phyloP scores from a whole-genome alignment of 2,329 filamentous ascomycete species.

The Fusarium albosuccineum region DNA sequence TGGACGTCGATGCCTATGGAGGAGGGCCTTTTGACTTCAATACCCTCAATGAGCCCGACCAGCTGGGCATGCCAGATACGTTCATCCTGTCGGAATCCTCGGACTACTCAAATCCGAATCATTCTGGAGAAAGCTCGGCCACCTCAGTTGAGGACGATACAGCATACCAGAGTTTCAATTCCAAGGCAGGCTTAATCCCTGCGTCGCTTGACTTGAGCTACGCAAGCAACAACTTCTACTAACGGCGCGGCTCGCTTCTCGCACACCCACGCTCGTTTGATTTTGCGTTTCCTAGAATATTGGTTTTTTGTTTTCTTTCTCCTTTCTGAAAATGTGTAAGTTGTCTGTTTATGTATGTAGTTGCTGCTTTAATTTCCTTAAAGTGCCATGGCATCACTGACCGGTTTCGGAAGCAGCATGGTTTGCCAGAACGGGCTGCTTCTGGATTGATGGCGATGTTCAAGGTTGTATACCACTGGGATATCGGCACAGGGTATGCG shows the following conservation, averaged over 20 bases:
- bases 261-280: background rate
- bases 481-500: background rate
- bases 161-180: slow-evolving; percentile 22
- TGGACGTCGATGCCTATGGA: slow-evolving; percentile 6
- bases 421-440: too few relatives aligned
- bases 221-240: background rate
- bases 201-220: background rate
- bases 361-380: background rate
- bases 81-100: slow-evolving; percentile 7
- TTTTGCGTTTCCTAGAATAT: background rate
- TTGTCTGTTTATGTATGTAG: background rate
- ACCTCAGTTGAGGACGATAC: slow-evolving; percentile 31
- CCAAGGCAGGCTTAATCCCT: slow-evolving; percentile 1
- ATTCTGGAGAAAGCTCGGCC: slow-evolving; percentile 29
- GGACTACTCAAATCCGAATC: slow-evolving; percentile 28
- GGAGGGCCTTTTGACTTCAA: slow-evolving; percentile 10
- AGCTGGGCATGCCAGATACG: background rate
- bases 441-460: too few relatives aligned
- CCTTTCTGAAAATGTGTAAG: too few relatives aligned
- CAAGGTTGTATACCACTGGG: too few relatives aligned
- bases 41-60: background rate
- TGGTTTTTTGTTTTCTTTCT: background rate
- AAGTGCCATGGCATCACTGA: background rate
- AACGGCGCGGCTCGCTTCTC: background rate
- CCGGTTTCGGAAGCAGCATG: too few relatives aligned